A percentile compares a stretch with the other conserved stretches of the same genome.
phyloP scores from a whole-genome alignment of 2,329 filamentous ascomycete genomes.

The Cladosporium sp. region DNA sequence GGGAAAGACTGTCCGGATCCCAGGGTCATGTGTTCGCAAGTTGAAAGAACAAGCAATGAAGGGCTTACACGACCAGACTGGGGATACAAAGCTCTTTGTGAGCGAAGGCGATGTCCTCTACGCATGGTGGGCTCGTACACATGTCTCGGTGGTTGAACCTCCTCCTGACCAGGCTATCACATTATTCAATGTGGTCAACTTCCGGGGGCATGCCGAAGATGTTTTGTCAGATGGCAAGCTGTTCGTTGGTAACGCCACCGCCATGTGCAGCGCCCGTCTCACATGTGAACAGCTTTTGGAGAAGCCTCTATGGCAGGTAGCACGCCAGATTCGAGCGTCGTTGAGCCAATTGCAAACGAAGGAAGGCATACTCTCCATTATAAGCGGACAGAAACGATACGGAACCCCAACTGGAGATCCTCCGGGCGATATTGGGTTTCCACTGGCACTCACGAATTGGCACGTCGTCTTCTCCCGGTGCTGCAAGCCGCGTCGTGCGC shows the following conservation, averaged over 20 bases:
- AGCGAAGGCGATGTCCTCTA: slow-evolving; percentile 32
- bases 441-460: slow-evolving; percentile 1
- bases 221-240: slow-evolving; percentile 2
- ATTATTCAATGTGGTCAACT: slow-evolving; percentile 31
- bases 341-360: background rate
- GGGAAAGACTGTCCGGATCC: slow-evolving; percentile 15
- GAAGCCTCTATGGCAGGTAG: slow-evolving; percentile 14
- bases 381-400: slow-evolving; percentile 5
- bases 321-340: slow-evolving; percentile 16
- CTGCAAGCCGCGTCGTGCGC: background rate
- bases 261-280: background rate
- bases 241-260: slow-evolving; percentile 13
- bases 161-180: slow-evolving; percentile 23
- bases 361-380: background rate
- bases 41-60: slow-evolving; percentile 21
- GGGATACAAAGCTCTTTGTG: slow-evolving; percentile 23
- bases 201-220: slow-evolving; percentile 26
- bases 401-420: slow-evolving; percentile 1
- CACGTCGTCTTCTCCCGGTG: background rate
- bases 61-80: slow-evolving; percentile 22
- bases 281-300: slow-evolving; percentile 15
- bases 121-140: slow-evolving; percentile 24
- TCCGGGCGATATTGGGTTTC: background rate
- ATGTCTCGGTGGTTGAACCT: slow-evolving; percentile 13
- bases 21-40: slow-evolving; percentile 22